Evolutionary conservation across 306 rosid species (phyloP).

Genomic region (Morella rubra): DNA sequence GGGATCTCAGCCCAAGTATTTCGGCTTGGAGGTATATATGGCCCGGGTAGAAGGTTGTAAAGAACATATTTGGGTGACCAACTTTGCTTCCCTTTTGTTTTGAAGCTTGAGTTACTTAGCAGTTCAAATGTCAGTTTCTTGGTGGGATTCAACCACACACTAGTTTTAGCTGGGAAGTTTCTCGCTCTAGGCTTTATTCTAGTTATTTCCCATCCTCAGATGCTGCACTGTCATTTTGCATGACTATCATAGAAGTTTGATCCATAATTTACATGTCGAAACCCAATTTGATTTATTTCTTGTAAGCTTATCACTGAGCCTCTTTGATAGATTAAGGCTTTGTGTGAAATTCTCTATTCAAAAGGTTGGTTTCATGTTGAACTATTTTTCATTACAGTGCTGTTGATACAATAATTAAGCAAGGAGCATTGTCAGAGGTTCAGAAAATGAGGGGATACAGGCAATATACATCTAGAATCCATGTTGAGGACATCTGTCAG

Average conservation of each 20-base stretch:
- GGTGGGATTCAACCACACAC: conserved; percentile 8
- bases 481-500: conserved; percentile 80
- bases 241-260: neutral
- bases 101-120: neutral
- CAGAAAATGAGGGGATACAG: conserved; percentile 59
- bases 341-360: conserved; percentile 5
- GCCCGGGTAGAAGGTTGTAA: conserved; percentile 91
- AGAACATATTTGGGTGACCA: neutral
- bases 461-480: conserved; percentile 74
- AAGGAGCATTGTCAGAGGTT: conserved; percentile 48
- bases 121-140: conserved; percentile 1
- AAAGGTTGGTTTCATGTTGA: neutral
- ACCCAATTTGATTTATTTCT: neutral
- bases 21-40: conserved; percentile 96
- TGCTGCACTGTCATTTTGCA: neutral
- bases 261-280: neutral
- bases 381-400: conserved; percentile 53
- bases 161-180: conserved; percentile 11
- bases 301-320: conserved; percentile 1
- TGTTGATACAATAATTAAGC: conserved; percentile 68
- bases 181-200: neutral
- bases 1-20: conserved; percentile 51
- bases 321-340: neutral
- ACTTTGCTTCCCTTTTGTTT: neutral
- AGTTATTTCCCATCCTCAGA: neutral